Base-by-base conservation (phyloP, 441 rosid genomes). In the Omphalea diandra region DNA sequence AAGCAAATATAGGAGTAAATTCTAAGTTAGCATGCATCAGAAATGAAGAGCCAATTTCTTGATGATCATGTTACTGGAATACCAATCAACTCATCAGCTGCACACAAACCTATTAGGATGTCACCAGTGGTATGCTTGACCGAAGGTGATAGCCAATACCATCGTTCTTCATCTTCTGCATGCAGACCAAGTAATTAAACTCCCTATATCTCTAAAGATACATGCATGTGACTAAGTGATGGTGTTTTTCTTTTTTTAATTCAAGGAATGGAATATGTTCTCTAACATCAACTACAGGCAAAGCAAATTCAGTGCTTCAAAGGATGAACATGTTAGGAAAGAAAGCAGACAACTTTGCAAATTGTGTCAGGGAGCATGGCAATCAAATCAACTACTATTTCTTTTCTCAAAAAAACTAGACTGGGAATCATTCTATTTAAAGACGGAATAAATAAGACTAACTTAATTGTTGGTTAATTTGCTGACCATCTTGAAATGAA, bases 321-420 rank as follows among this genome's bases (percentile, higher is more conserved):
- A 84, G 76, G 29, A 73, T 83, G 77, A 80, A 75, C 73, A 82
- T 70, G 63, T 69, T 82, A 3, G 84, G 89, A 64, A 86, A 72
- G 75, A 84, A 75, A 74, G 86, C 78, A 0, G 83, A 87, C 63
- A 54, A 77, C 33, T 80, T 87, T 49, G 88, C 92, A 0, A 58
- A 77, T 8, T 84, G 85, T 65, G 59, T 76, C 63, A 71, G 74
- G 41, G 88, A 89, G 58, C 87, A 89, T 56, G 73, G 83, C 82
- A 80, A 70, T 22, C 46, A 33, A 20, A n/a, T n/a, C n/a, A n/a
- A n/a, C n/a, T n/a, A n/a, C n/a, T n/a, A 20, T 33, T 47, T 15
- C 20, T 44, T 44, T 41, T 4, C 46, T 41, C 46, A 3, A 12
- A 4, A 2, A 44, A 3, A 12, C n/a, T 15, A 44, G 17, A 0